Conservation (phyloP, 345 rosid species). For the Geranium brycei region DNA sequence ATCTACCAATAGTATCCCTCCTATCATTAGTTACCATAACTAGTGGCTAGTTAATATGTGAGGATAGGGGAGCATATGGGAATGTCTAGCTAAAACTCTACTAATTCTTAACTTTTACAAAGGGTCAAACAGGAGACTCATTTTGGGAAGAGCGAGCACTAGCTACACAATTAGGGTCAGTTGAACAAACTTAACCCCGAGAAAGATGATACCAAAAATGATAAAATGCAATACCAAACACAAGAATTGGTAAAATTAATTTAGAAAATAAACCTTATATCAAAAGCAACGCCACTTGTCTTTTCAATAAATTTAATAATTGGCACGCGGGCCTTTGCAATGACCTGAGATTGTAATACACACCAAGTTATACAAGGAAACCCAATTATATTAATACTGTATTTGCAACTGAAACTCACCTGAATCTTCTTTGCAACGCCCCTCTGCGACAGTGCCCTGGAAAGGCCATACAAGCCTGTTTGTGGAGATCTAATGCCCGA, state of each 20-base stretch:
- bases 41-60: too few relatives aligned
- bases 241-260: not conserved
- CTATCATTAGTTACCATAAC: too few relatives aligned
- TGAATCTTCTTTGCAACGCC: conserved; percentile 74
- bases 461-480: conserved; percentile 62
- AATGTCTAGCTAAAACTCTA: too few relatives aligned
- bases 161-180: not conserved
- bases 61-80: too few relatives aligned
- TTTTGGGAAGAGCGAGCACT: too few relatives aligned
- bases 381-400: not conserved
- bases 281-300: conserved; percentile 69
- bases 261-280: conserved; percentile 43
- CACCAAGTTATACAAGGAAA: conserved; percentile 6
- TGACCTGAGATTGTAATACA: conserved; percentile 35
- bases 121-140: too few relatives aligned
- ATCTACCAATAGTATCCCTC: too few relatives aligned
- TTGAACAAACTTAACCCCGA: not conserved
- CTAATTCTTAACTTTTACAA: too few relatives aligned
- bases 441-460: conserved; percentile 66
- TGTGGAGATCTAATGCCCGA: conserved; percentile 64
- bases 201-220: not conserved
- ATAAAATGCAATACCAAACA: not conserved
- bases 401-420: conserved; percentile 25
- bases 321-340: conserved; percentile 90
- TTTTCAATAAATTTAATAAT: conserved; percentile 84